These are phyloP conservation scores for Usnea hakonensis DNA, from an alignment of 495 filamentous ascomycete species.

Conservation along the genomic window DNA sequence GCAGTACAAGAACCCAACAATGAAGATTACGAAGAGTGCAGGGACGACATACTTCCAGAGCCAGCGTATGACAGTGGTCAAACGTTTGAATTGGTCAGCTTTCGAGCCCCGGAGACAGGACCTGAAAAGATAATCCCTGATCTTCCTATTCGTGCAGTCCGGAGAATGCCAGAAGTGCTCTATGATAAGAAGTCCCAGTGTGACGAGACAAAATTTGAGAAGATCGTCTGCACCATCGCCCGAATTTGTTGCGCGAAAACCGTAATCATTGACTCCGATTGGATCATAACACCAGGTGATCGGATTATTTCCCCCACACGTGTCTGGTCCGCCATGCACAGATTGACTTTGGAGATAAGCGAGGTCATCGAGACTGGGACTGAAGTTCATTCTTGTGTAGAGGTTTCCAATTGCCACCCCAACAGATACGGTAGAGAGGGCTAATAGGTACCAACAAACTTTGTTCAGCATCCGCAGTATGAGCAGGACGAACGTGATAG, in stretches of 20 bases:
- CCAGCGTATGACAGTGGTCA: background rate
- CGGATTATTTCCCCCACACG: slow-evolving; percentile 7
- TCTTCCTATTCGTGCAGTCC: background rate
- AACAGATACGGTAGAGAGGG: slow-evolving; percentile 12
- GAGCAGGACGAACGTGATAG: slow-evolving; percentile 21
- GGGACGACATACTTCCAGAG: background rate
- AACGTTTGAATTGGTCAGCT: background rate
- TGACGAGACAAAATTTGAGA: background rate
- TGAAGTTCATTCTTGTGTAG: slow-evolving; percentile 2
- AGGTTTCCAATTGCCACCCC: slow-evolving; percentile 17
- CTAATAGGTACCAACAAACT: slow-evolving; percentile 20
- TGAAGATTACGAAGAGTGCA: background rate
- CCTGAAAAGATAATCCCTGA: background rate
- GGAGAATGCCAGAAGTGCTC: background rate
- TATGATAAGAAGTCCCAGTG: background rate
- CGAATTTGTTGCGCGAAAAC: background rate
- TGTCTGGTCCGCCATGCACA: background rate
- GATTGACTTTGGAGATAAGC: background rate
- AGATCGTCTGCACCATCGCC: background rate
- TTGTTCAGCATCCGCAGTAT: slow-evolving; percentile 14
- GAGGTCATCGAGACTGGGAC: slow-evolving; percentile 1
- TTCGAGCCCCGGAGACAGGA: background rate
- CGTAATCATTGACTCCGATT: background rate
- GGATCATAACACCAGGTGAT: background rate
- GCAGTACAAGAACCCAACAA: slow-evolving; percentile 6